phyloP scores from a whole-genome alignment of 495 filamentous ascomycete genomes.

The Penicillium daleae region DNA sequence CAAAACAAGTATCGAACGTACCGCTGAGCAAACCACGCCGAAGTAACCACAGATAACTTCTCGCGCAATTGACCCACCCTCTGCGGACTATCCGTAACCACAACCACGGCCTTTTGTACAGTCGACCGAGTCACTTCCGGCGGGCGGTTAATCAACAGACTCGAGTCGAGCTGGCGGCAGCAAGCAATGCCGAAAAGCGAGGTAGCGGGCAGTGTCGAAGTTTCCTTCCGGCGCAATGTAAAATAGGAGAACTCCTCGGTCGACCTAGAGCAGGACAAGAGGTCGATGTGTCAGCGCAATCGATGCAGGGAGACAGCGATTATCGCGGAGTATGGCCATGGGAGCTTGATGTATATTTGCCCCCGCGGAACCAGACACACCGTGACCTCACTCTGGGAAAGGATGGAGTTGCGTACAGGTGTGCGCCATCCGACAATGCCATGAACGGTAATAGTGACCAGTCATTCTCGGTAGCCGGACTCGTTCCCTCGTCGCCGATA shows the following conservation, averaged over 20 bases:
- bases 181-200: slow-evolving; percentile 97
- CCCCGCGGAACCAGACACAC: background rate
- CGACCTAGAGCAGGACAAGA: slow-evolving; percentile 50
- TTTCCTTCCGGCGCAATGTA: slow-evolving; percentile 76
- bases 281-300: slow-evolving; percentile 4
- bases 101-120: slow-evolving; percentile 98
- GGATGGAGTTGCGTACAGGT: slow-evolving; percentile 64
- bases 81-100: slow-evolving; percentile 87
- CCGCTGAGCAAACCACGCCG: slow-evolving; percentile 95
- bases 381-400: background rate
- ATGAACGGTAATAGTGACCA: slow-evolving; percentile 95
- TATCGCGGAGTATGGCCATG: background rate
- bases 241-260: slow-evolving; percentile 99
- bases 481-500: slow-evolving; percentile 78
- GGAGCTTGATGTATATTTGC: background rate
- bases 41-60: slow-evolving; percentile 84
- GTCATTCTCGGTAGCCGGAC: slow-evolving; percentile 85
- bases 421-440: slow-evolving; percentile 95
- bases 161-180: slow-evolving; percentile 85
- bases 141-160: slow-evolving; percentile 72
- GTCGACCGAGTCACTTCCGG: slow-evolving; percentile 92
- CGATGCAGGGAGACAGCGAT: background rate
- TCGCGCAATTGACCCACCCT: slow-evolving; percentile 79
- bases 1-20: slow-evolving; percentile 66
- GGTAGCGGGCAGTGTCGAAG: slow-evolving; percentile 61